Conservation (phyloP, 1,284 basidiomycete genomes). For the Phylloboletellus chloephorus region DNA sequence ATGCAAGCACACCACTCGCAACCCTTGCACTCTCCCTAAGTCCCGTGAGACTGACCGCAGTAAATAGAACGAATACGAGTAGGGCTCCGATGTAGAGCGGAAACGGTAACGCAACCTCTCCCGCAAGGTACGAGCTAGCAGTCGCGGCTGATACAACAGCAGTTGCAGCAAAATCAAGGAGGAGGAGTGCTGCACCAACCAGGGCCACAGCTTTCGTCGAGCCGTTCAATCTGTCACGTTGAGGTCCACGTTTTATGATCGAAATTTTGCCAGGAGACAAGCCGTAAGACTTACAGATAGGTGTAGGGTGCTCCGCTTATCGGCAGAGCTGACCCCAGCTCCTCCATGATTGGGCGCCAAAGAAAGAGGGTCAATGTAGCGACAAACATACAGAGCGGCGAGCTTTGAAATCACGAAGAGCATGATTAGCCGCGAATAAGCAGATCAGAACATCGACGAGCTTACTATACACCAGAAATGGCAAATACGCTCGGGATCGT, state of each 20-base stretch:
- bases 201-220: slow-evolving; percentile 57
- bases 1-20: slow-evolving; percentile 48
- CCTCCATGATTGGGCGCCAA: slow-evolving; percentile 68
- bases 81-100: slow-evolving; percentile 45
- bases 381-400: slow-evolving; percentile 60
- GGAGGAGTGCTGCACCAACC: slow-evolving; percentile 53
- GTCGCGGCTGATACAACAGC: slow-evolving; percentile 67
- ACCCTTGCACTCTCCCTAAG: slow-evolving; percentile 57
- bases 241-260: neutral
- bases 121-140: slow-evolving; percentile 58
- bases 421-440: neutral
- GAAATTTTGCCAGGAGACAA: neutral
- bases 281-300: slow-evolving; percentile 42
- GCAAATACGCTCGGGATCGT: slow-evolving; percentile 60
- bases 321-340: slow-evolving; percentile 60
- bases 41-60: slow-evolving; percentile 51
- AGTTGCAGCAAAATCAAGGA: slow-evolving; percentile 63
- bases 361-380: slow-evolving; percentile 56
- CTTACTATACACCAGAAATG: slow-evolving; percentile 54
- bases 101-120: slow-evolving; percentile 52
- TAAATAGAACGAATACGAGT: slow-evolving; percentile 48
- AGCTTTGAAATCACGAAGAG: slow-evolving; percentile 35
- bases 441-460: slow-evolving; percentile 2
- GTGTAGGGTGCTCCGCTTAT: slow-evolving; percentile 66
- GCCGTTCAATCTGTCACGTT: slow-evolving; percentile 46